Conservation (phyloP, 148 eudicot species). For the Nyssa sinensis region DNA sequence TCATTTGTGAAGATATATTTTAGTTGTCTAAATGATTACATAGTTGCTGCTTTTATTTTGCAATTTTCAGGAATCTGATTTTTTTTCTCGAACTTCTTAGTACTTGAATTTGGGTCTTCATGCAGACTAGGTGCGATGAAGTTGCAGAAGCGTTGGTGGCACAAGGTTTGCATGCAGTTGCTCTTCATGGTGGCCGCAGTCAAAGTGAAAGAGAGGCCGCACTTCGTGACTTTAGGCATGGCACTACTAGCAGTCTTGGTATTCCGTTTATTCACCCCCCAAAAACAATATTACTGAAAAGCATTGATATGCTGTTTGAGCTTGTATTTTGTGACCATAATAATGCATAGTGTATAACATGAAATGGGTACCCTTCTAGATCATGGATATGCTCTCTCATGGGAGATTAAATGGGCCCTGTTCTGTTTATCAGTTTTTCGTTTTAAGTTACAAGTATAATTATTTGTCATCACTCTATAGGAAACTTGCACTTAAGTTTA, state of each 20-base stretch:
- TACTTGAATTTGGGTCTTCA: slow-evolving; percentile 8
- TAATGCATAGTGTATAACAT: not conserved
- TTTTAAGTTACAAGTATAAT: not conserved
- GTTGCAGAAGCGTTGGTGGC: slow-evolving; percentile 53
- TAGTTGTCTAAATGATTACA: not conserved
- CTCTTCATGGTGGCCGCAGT: slow-evolving; percentile 60
- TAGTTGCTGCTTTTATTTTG: not conserved
- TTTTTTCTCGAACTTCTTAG: slow-evolving; percentile 9
- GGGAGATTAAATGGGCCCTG: not conserved
- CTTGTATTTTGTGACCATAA: not conserved
- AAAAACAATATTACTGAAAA: slow-evolving; percentile 12
- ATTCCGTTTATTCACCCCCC: slow-evolving; percentile 12
- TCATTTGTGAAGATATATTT: not conserved
- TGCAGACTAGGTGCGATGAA: slow-evolving; percentile 60
- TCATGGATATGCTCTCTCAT: not conserved
- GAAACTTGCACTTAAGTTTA: not conserved
- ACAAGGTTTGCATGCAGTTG: slow-evolving; percentile 51
- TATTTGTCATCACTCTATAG: not conserved
- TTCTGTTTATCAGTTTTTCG: not conserved
- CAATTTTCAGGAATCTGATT: not conserved
- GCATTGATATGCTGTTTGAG: not conserved
- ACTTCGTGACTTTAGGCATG: slow-evolving; percentile 47
- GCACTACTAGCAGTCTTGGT: slow-evolving; percentile 49
- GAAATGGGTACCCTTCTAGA: not conserved
- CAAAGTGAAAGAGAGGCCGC: slow-evolving; percentile 60